Conservation (phyloP, 2,329 filamentous ascomycete species). For the Beauveria scarabaeidicola region DNA sequence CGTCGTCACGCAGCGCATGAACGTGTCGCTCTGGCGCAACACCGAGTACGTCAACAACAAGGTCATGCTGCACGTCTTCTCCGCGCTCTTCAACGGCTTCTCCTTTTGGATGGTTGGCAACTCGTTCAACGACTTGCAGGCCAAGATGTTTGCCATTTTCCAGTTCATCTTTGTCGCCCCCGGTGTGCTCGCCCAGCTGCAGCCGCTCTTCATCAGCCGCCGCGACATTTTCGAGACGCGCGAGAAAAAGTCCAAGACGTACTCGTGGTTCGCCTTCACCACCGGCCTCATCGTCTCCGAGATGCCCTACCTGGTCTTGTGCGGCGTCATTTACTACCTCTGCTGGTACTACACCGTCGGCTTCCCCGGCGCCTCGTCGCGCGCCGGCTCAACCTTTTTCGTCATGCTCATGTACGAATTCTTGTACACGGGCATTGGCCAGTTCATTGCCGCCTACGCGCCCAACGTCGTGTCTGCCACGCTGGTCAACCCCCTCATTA, state of each 20-base stretch:
- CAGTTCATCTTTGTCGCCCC: conserved; percentile 56
- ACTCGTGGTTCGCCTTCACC: conserved; percentile 51
- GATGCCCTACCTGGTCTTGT: conserved; percentile 36
- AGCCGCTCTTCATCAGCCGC: conserved; percentile 49
- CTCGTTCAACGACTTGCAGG: conserved; percentile 41
- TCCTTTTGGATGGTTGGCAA: conserved; percentile 52
- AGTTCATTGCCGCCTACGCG: conserved; percentile 54
- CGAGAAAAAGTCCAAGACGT: conserved; percentile 54
- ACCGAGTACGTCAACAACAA: conserved; percentile 59
- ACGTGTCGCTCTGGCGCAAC: conserved; percentile 56
- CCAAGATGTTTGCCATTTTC: conserved; percentile 51
- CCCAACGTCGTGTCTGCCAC: conserved; percentile 53
- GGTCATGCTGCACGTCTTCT: conserved; percentile 44
- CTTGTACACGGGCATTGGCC: conserved; percentile 51
- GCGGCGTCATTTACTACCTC: conserved; percentile 38
- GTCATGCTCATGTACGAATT: conserved; percentile 53
- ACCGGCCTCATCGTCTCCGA: conserved; percentile 42
- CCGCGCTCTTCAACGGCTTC: conserved; percentile 52
- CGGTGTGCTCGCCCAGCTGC: conserved; percentile 48
- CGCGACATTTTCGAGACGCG: conserved; percentile 50
- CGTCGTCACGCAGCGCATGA: conserved; percentile 55
- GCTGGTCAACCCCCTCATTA: conserved; percentile 46
- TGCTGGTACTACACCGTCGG: conserved; percentile 54
- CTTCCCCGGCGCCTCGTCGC: conserved; percentile 32
- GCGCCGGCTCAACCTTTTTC: conserved; percentile 44